These are phyloP conservation scores for Wickerhamiella azyma DNA, from an alignment of 805 yeast species.

Conservation along the genomic window DNA sequence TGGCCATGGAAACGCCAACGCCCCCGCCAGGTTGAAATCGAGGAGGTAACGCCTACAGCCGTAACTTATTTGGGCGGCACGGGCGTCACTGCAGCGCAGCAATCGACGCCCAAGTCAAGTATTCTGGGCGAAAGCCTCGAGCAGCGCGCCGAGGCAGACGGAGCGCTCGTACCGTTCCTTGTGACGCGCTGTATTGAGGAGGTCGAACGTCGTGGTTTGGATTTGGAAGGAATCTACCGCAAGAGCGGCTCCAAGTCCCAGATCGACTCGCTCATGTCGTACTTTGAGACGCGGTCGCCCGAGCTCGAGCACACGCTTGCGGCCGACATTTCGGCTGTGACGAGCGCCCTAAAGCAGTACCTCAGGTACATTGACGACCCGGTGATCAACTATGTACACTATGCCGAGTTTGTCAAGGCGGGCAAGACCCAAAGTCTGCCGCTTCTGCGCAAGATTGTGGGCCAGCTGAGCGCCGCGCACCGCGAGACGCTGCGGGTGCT, in stretches of 20 bases:
- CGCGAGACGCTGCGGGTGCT: slow-evolving; percentile 40
- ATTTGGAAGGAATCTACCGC: slow-evolving; percentile 77
- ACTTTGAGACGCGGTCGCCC: slow-evolving; percentile 26
- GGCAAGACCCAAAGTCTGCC: slow-evolving; percentile 30
- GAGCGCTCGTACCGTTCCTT: slow-evolving; percentile 51
- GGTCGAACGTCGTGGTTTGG: slow-evolving; percentile 65
- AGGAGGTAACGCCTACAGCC: background rate
- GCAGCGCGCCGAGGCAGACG: slow-evolving; percentile 49
- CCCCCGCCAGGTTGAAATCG: slow-evolving; percentile 5
- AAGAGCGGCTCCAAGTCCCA: slow-evolving; percentile 74
- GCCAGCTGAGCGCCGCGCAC: slow-evolving; percentile 55
- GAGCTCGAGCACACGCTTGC: slow-evolving; percentile 27
- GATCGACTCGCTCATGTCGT: slow-evolving; percentile 33
- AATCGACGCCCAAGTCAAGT: background rate
- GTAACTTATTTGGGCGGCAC: slow-evolving; percentile 1
- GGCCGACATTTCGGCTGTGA: slow-evolving; percentile 74
- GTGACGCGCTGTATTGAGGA: slow-evolving; percentile 58
- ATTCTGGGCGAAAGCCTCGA: slow-evolving; percentile 38
- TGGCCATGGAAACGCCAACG: slow-evolving; percentile 11
- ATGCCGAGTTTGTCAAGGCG: slow-evolving; percentile 51
- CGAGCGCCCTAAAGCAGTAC: slow-evolving; percentile 78
- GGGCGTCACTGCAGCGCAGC: background rate
- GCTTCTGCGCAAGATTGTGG: slow-evolving; percentile 35
- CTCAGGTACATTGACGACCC: slow-evolving; percentile 77
- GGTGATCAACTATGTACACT: slow-evolving; percentile 54